These are phyloP conservation scores for Coelastrella sp. DNA, from an alignment of 139 green algal genomes.

Conservation along the genomic window DNA sequence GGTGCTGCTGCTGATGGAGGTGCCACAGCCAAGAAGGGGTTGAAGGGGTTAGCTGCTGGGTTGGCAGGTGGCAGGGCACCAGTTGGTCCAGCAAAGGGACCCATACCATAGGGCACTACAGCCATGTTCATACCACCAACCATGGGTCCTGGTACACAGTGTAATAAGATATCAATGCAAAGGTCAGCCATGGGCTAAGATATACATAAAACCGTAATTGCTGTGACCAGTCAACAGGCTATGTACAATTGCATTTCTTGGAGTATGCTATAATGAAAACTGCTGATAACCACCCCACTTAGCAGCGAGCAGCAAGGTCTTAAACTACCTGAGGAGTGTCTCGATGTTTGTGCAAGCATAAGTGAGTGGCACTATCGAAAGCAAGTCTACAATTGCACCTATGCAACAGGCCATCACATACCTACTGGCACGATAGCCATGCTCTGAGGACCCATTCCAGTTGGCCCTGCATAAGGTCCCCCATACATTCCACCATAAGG, in stretches of 20 bases:
- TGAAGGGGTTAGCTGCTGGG: slow-evolving; percentile 40
- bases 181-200: too few species aligned
- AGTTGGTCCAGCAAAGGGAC: slow-evolving; percentile 2
- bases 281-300: too few species aligned
- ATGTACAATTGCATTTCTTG: too few species aligned
- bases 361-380: neutral
- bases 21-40: slow-evolving; percentile 35
- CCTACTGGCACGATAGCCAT: slow-evolving; percentile 45
- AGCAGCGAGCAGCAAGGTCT: too few species aligned
- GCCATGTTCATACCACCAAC: slow-evolving; percentile 24
- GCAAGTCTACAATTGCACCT: neutral
- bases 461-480: slow-evolving; percentile 16
- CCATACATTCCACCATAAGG: slow-evolving; percentile 9
- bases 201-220: too few species aligned
- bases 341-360: too few species aligned
- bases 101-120: slow-evolving; percentile 43
- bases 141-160: slow-evolving; percentile 23
- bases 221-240: too few species aligned
- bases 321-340: too few species aligned
- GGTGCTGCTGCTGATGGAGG: neutral
- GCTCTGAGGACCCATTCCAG: slow-evolving; percentile 29
- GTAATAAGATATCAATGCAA: too few species aligned
- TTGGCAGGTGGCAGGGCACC: neutral
- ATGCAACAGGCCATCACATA: neutral
- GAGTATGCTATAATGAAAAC: too few species aligned